Percentiles rank a stretch among this genome's conserved stretches.
Evolutionary conservation across 2,329 filamentous ascomycete species (phyloP).

Genomic region (Microthyrium microscopicum): DNA sequence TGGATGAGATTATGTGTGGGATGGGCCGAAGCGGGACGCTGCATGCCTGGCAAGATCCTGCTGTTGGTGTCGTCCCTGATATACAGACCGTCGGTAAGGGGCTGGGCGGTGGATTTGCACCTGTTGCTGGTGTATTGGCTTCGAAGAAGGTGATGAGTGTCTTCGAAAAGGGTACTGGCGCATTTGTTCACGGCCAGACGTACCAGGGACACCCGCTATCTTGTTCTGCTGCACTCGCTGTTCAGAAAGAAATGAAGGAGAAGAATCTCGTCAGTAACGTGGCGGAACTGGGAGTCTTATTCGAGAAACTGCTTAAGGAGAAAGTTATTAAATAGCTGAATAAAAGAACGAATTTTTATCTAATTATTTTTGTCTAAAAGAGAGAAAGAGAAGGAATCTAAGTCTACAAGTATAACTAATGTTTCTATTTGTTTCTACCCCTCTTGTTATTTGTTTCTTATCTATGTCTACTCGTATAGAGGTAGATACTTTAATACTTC

Average conservation of each 20-base stretch:
- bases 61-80: conserved; percentile 43
- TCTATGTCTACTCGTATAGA: too few species aligned
- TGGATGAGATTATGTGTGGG: conserved; percentile 66
- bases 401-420: too few species aligned
- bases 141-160: conserved; percentile 33
- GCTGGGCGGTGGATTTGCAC: conserved; percentile 45
- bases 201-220: conserved; percentile 45
- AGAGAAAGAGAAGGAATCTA: too few species aligned
- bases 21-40: conserved; percentile 42
- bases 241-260: conserved; percentile 41
- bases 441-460: too few species aligned
- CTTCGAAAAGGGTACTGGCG: conserved; percentile 27
- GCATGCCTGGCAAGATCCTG: conserved; percentile 46
- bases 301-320: conserved; percentile 29
- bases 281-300: conserved; percentile 31
- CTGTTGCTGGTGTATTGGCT: conserved; percentile 44
- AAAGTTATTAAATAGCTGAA: conserved; percentile 26
- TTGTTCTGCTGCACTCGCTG: conserved; percentile 45
- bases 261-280: conserved; percentile 45
- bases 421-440: too few species aligned
- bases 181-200: conserved; percentile 44
- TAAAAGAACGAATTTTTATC: too few species aligned
- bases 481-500: too few species aligned
- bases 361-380: too few species aligned
- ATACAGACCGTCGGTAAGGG: conserved; percentile 52